Base-by-base conservation (phyloP, 768 basidiomycete genomes). In the Boletales sp. region DNA sequence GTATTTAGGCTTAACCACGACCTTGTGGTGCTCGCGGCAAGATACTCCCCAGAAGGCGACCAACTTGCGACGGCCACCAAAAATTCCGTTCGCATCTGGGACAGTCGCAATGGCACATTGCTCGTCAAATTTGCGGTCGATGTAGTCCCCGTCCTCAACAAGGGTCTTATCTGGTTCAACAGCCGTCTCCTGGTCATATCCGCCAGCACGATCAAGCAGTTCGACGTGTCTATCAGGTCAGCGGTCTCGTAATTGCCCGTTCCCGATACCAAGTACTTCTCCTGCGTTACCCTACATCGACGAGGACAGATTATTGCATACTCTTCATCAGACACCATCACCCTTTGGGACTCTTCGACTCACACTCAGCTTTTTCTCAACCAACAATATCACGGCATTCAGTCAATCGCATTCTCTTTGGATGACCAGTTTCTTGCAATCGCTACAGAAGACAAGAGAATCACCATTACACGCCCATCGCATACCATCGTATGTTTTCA, bases 271-370 rank as follows among this genome's bases (percentile, higher is more conserved):
- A 9, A 15, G 12, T 0, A 2, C 13, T 4, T 8, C 14, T 35
- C 42, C 1, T 44, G n/a, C 4, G n/a, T 56, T 15, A 8, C 38
- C 6, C 15, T 51, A 1, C 15, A 45, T 0, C 12, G 24, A 2
- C 15, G 38, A 2, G 19, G 43, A 13, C 15, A 13, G n/a, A 48
- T 48, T 21, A 37, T 57, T 8, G 44, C 32, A 9, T 52, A 15
- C 14, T 31, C 41, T 27, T 8, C 43, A 15, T 4, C 30, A 0
- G 19, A 15, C 4, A 17, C 18, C 0, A n/a, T 48, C 14, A 42
- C n/a, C 8, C 45, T 56, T 11, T 56, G 48, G 53, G 34, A 32
- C 13, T 29, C 35, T 5, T 45, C 35, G 42, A 56, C 45, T 11
- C 40, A 19, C 15, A n/a, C 34, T n/a, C 42, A 47, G 4, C 17